Percentiles rank a stretch among this genome's conserved stretches.
phyloP scores from a whole-genome alignment of 345 rosid species.

The Acer negundo region DNA sequence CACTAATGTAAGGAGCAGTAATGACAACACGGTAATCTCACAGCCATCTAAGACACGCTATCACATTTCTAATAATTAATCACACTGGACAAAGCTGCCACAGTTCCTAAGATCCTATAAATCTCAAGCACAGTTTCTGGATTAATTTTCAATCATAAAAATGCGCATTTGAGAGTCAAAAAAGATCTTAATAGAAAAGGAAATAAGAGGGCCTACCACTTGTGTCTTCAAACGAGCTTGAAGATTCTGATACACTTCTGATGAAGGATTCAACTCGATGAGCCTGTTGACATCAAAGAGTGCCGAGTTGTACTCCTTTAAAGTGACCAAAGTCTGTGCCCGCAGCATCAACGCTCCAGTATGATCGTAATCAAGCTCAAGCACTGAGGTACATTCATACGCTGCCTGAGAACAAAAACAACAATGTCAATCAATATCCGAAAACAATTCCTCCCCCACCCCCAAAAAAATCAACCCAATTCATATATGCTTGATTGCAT shows the following conservation, averaged over 20 bases:
- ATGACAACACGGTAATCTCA: too few relatives aligned
- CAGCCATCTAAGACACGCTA: neutral
- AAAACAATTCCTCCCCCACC: neutral
- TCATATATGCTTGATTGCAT: neutral
- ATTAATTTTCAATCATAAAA: neutral
- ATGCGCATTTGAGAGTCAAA: neutral
- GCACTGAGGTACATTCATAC: constrained; percentile 89
- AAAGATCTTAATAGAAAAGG: neutral
- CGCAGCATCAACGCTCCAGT: constrained; percentile 93
- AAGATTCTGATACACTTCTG: constrained; percentile 81
- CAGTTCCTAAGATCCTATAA: too few relatives aligned
- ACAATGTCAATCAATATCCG: constrained; percentile 8
- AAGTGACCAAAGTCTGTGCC: constrained; percentile 86
- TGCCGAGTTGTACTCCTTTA: constrained; percentile 83
- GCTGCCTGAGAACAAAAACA: constrained; percentile 59
- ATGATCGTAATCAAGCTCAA: constrained; percentile 85
- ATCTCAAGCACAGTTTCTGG: too few relatives aligned
- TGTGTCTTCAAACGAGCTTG: constrained; percentile 87
- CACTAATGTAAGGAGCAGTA: neutral
- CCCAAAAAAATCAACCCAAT: constrained; percentile 3
- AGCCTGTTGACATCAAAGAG: constrained; percentile 89
- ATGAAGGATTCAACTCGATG: constrained; percentile 75
- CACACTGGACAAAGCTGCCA: too few relatives aligned
- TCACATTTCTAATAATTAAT: neutral
- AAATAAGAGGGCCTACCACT: constrained; percentile 51